Evolutionary conservation across 305 asterid genomes (phyloP).

Genomic region (Vinca major): DNA sequence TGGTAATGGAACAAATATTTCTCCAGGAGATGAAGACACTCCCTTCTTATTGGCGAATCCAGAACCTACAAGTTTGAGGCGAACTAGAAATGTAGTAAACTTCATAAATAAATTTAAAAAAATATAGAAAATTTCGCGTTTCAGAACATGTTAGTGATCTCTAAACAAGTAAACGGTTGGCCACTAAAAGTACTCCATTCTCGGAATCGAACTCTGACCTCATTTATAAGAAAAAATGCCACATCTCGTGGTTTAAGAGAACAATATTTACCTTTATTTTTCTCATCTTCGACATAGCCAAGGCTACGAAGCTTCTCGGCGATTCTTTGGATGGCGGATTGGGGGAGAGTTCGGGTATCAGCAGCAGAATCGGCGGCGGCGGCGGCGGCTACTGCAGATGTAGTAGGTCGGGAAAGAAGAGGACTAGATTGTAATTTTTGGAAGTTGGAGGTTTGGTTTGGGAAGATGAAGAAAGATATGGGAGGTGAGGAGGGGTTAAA

Average conservation of each 20-base stretch:
- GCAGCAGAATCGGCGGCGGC: conserved; percentile 19
- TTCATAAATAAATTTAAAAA: too few species aligned
- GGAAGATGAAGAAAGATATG: conserved; percentile 7
- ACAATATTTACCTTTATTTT: conserved; percentile 16
- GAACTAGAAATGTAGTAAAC: too few species aligned
- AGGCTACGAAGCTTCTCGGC: conserved; percentile 88
- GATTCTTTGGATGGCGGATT: conserved; percentile 66
- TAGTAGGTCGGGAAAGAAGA: conserved; percentile 28
- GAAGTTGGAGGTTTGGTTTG: conserved; percentile 17
- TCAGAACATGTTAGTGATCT: too few species aligned
- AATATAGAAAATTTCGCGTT: too few species aligned
- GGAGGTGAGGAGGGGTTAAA: conserved; percentile 23
- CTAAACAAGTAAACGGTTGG: too few species aligned
- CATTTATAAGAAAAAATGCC: too few species aligned
- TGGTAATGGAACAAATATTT: conserved; percentile 71
- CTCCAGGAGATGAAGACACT: conserved; percentile 52
- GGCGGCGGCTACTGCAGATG: conserved; percentile 20
- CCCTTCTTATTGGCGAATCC: conserved; percentile 3
- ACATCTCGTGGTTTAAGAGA: too few species aligned
- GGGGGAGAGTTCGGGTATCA: conserved; percentile 36
- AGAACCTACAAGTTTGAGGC: too few species aligned
- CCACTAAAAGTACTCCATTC: too few species aligned
- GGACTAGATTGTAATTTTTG: conserved; percentile 18
- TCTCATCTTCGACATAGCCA: conserved; percentile 52
- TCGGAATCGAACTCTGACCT: too few species aligned